Evolutionary conservation across 2,329 filamentous ascomycete species (phyloP).

Genomic region (Colletotrichum sp.): DNA sequence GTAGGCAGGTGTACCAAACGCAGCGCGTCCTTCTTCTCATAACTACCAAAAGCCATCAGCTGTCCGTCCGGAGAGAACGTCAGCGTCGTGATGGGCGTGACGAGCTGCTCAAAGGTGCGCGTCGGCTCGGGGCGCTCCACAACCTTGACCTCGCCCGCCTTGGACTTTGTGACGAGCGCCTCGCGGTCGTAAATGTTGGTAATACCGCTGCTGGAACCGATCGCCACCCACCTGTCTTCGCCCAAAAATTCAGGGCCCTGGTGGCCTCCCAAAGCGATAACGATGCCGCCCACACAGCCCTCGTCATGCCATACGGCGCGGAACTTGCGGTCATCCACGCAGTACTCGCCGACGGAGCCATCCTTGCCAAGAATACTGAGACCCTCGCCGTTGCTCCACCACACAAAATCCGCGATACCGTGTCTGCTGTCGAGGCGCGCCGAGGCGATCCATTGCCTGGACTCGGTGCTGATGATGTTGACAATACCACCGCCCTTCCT

Average conservation of each 20-base stretch:
- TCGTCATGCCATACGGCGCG: slow-evolving; percentile 88
- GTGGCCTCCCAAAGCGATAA: slow-evolving; percentile 77
- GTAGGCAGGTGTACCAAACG: slow-evolving; percentile 87
- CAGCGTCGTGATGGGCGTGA: slow-evolving; percentile 81
- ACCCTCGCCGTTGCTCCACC: slow-evolving; percentile 87
- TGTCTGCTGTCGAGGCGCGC: slow-evolving; percentile 81
- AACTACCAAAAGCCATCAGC: slow-evolving; percentile 83
- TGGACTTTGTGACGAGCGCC: slow-evolving; percentile 52
- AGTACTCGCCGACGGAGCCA: slow-evolving; percentile 91
- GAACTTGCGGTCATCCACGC: slow-evolving; percentile 69
- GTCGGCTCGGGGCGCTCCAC: slow-evolving; percentile 74
- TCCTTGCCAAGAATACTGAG: slow-evolving; percentile 84
- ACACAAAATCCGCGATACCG: slow-evolving; percentile 88
- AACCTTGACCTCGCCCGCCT: slow-evolving; percentile 51
- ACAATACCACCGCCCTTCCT: slow-evolving; percentile 87
- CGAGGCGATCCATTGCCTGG: slow-evolving; percentile 86
- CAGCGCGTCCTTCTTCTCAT: slow-evolving; percentile 87
- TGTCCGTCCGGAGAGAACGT: slow-evolving; percentile 89
- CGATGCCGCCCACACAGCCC: slow-evolving; percentile 84
- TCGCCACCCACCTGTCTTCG: slow-evolving; percentile 85
- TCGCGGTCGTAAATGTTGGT: slow-evolving; percentile 92
- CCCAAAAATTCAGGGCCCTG: slow-evolving; percentile 68
- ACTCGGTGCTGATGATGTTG: slow-evolving; percentile 80
- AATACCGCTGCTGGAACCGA: slow-evolving; percentile 86
- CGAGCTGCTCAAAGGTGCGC: slow-evolving; percentile 81